Evolutionary conservation across 1,284 basidiomycete genomes (phyloP).

Genomic region (Lentinus polychrous): DNA sequence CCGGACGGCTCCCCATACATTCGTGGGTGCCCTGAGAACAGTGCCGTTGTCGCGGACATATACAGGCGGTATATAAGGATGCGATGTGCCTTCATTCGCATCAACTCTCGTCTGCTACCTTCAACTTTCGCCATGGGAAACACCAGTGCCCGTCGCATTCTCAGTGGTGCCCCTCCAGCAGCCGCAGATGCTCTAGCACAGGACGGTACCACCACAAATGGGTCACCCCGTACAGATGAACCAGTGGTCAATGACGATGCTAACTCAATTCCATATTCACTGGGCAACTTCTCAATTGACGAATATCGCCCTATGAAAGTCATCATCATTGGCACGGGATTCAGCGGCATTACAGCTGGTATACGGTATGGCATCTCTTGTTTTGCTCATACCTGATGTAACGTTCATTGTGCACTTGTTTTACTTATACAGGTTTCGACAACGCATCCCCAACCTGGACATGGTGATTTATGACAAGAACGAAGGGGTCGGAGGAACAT

Average conservation of each 20-base stretch:
- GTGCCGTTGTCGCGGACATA: no score
- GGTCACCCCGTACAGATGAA: neutral
- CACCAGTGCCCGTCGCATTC: no score
- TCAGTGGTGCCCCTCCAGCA: no score
- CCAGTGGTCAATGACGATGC: neutral
- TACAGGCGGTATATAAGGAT: no score
- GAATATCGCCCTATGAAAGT: conserved; percentile 44
- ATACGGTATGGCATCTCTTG: conserved; percentile 33
- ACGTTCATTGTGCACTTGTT: neutral
- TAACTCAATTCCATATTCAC: neutral
- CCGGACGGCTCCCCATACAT: no score
- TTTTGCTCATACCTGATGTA: neutral
- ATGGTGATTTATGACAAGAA: conserved; percentile 51
- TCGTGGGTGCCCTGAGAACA: no score
- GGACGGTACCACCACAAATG: no score
- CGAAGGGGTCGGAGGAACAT: conserved; percentile 50
- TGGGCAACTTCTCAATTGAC: conserved; percentile 32
- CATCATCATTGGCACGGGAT: conserved; percentile 44
- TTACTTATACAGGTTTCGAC: conserved; percentile 33
- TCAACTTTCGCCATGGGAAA: no score
- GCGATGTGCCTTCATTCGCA: no score
- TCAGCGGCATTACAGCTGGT: conserved; percentile 47
- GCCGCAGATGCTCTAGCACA: no score
- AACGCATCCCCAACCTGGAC: conserved; percentile 42
- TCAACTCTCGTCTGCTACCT: no score